phyloP scores from a whole-genome alignment of 257 asterid genomes.

The Gentiana dahurica region DNA sequence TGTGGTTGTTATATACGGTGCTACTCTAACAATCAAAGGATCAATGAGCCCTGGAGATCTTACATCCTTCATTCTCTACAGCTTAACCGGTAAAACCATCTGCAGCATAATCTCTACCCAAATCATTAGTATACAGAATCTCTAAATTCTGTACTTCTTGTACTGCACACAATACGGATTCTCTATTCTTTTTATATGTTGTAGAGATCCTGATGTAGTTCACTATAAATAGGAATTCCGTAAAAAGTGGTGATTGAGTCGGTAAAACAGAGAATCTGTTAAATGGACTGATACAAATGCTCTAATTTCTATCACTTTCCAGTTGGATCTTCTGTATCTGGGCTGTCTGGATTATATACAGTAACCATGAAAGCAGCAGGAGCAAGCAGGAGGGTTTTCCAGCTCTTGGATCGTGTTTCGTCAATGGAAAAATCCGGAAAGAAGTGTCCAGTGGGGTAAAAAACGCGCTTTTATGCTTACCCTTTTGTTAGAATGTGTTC shows the following conservation, averaged over 20 bases:
- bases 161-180: no score
- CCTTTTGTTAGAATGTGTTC: no score
- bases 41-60: slow-evolving; percentile 65
- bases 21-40: slow-evolving; percentile 70
- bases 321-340: slow-evolving; percentile 73
- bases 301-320: slow-evolving; percentile 12
- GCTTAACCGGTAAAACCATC: slow-evolving; percentile 51
- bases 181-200: no score
- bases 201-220: no score
- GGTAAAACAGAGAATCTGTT: no score
- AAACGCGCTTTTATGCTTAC: no score
- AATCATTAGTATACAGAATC: no score
- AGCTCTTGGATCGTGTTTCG: slow-evolving; percentile 62
- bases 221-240: no score
- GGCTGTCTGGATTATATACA: slow-evolving; percentile 58
- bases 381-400: slow-evolving; percentile 81
- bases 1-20: slow-evolving; percentile 64
- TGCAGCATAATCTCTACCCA: background rate
- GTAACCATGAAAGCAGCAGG: slow-evolving; percentile 85
- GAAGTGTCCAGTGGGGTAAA: slow-evolving; percentile 64
- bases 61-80: slow-evolving; percentile 73
- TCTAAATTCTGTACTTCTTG: no score
- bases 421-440: slow-evolving; percentile 57
- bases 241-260: no score
- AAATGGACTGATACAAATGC: no score